phyloP scores from a whole-genome alignment of 768 basidiomycete species.

The Lactarius sanguifluus region DNA sequence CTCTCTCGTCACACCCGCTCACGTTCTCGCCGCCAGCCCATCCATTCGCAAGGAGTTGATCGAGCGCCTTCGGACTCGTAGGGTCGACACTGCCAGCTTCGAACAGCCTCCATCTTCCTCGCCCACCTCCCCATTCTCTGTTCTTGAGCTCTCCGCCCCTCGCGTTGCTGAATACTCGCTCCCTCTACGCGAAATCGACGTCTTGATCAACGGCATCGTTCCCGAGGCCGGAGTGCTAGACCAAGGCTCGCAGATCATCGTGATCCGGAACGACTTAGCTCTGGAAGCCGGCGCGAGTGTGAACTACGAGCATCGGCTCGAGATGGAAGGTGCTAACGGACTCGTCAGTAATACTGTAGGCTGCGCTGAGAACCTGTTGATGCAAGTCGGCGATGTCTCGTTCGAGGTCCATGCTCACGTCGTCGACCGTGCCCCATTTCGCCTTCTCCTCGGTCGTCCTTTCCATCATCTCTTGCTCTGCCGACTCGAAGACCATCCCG shows the following conservation, averaged over 20 bases:
- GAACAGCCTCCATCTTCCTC: not conserved
- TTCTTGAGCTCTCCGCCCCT: not conserved
- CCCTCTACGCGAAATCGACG: not conserved
- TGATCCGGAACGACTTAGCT: not conserved
- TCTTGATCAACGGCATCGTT: not conserved
- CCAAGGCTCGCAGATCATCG: not conserved
- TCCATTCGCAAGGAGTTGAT: no score
- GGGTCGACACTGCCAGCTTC: not conserved
- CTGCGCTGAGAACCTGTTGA: not conserved
- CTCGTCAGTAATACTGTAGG: not conserved
- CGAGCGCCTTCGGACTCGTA: not conserved
- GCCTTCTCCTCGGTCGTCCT: not conserved
- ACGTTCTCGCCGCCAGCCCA: no score
- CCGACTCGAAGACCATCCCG: slow-evolving; percentile 1
- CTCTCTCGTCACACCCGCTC: no score
- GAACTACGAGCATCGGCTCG: no score
- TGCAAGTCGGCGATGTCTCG: not conserved
- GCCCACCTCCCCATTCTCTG: not conserved
- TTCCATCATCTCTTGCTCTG: not conserved
- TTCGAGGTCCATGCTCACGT: not conserved
- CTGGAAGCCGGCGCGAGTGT: not conserved
- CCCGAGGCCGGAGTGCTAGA: not conserved
- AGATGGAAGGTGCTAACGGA: not conserved
- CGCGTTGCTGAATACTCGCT: not conserved
- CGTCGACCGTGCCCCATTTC: not conserved